A percentile compares a stretch with the other conserved stretches of the same genome.
phyloP scores from a whole-genome alignment of 345 rosid genomes.

The Anacardium occidentale region DNA sequence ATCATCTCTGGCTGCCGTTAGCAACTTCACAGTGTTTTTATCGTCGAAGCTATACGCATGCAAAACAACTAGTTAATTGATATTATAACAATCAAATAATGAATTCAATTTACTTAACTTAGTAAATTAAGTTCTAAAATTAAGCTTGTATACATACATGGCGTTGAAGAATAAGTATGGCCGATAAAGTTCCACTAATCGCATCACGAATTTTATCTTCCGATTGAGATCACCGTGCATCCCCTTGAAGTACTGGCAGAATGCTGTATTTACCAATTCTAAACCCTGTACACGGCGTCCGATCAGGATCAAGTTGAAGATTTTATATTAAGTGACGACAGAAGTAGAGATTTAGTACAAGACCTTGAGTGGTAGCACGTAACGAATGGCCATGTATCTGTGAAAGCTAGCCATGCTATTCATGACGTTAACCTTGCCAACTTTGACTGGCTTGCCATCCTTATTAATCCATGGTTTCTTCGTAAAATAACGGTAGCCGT shows the following conservation, averaged over 20 bases:
- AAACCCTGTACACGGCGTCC: conserved; percentile 30
- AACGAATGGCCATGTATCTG: conserved; percentile 65
- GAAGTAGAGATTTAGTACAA: background rate
- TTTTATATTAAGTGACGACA: too few species aligned
- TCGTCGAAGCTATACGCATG: conserved; percentile 54
- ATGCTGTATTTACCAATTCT: conserved; percentile 46
- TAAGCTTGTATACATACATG: conserved; percentile 44
- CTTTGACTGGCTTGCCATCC: conserved; percentile 67
- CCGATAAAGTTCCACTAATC: conserved; percentile 65
- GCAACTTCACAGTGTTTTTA: conserved; percentile 46
- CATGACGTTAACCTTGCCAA: conserved; percentile 43
- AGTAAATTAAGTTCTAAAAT: background rate
- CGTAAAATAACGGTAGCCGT: conserved; percentile 48
- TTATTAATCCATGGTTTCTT: conserved; percentile 76
- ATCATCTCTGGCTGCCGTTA: conserved; percentile 30
- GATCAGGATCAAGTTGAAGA: too few species aligned
- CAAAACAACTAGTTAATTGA: background rate
- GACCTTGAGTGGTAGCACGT: conserved; percentile 60
- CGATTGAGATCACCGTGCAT: conserved; percentile 40
- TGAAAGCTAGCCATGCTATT: conserved; percentile 70
- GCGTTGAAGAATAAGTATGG: conserved; percentile 79
- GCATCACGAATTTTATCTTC: conserved; percentile 58
- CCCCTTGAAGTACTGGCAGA: conserved; percentile 43
- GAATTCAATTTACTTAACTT: too few species aligned
- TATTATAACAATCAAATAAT: background rate